These are phyloP conservation scores for Seiridium unicorne DNA, from an alignment of 2,329 filamentous ascomycete genomes.

Conservation along the genomic window DNA sequence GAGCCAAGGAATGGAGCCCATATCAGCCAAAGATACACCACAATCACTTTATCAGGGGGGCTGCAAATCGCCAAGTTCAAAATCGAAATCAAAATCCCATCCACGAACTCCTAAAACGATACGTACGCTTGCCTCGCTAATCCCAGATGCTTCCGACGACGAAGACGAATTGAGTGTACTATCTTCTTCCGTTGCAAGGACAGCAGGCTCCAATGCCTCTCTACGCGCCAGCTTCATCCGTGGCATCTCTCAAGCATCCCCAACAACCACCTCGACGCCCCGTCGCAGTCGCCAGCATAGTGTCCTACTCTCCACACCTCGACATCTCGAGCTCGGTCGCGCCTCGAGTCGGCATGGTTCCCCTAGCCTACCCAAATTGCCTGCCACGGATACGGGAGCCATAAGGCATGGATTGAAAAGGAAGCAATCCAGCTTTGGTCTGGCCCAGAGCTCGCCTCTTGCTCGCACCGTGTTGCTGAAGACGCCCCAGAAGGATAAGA, in stretches of 20 bases:
- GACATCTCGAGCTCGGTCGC: neutral
- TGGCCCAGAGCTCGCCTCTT: constrained; percentile 25
- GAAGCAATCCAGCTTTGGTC: neutral
- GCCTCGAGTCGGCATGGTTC: neutral
- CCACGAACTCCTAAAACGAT: constrained; percentile 1
- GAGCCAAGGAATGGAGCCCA: neutral
- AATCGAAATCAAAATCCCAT: neutral
- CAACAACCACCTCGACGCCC: neutral
- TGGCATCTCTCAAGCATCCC: neutral
- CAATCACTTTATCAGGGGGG: neutral
- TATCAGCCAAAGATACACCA: neutral
- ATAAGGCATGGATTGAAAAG: neutral
- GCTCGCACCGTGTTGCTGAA: constrained; percentile 19
- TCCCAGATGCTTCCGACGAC: constrained; percentile 8
- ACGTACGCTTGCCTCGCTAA: constrained; percentile 5
- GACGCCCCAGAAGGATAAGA: constrained; percentile 14
- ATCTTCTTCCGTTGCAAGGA: neutral
- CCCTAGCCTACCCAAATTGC: neutral
- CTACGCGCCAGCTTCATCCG: neutral
- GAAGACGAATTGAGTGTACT: constrained; percentile 9
- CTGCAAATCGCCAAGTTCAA: neutral
- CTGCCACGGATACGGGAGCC: neutral
- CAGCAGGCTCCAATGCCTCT: neutral
- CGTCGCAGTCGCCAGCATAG: neutral
- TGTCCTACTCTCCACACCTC: neutral